phyloP scores from a whole-genome alignment of 768 basidiomycete genomes.

The Boletus rubropictus region DNA sequence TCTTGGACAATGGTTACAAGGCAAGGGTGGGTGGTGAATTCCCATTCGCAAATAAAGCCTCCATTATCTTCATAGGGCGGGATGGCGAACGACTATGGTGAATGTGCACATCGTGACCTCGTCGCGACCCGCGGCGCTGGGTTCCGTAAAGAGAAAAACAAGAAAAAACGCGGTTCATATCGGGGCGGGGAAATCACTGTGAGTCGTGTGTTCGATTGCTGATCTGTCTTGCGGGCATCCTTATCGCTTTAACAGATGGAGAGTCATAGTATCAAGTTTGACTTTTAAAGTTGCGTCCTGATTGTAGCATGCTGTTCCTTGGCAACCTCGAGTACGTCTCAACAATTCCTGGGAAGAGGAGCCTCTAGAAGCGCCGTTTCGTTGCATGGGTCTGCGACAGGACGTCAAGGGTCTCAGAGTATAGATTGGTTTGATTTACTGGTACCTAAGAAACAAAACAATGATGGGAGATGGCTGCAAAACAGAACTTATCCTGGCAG shows the following conservation, averaged over 20 bases:
- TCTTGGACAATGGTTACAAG: constrained; percentile 72
- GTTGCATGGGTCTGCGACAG: neutral
- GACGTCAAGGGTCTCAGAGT: neutral
- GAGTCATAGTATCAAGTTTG: constrained; percentile 86
- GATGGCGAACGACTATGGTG: constrained; percentile 77
- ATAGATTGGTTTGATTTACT: neutral
- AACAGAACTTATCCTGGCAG: neutral
- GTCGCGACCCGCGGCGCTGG: constrained; percentile 91
- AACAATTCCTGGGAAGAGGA: too few species aligned
- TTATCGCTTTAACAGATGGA: constrained; percentile 46
- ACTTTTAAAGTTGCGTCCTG: constrained; percentile 29
- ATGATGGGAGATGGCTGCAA: neutral
- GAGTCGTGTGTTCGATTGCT: constrained; percentile 20
- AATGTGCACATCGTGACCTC: constrained; percentile 76
- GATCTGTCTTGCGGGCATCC: constrained; percentile 1
- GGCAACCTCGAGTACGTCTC: neutral
- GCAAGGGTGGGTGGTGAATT: constrained; percentile 53
- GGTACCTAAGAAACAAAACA: neutral
- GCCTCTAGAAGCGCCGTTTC: neutral
- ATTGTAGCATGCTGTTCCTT: neutral
- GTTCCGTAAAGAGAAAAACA: constrained; percentile 99
- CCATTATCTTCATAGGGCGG: constrained; percentile 44
- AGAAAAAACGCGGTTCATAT: constrained; percentile 96
- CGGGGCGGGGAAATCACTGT: constrained; percentile 94
- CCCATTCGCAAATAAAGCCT: neutral